Percentiles rank a stretch among this genome's conserved stretches.
Conservation (phyloP, 108 stramenopile species). For the Parietichytrium sp. region DNA sequence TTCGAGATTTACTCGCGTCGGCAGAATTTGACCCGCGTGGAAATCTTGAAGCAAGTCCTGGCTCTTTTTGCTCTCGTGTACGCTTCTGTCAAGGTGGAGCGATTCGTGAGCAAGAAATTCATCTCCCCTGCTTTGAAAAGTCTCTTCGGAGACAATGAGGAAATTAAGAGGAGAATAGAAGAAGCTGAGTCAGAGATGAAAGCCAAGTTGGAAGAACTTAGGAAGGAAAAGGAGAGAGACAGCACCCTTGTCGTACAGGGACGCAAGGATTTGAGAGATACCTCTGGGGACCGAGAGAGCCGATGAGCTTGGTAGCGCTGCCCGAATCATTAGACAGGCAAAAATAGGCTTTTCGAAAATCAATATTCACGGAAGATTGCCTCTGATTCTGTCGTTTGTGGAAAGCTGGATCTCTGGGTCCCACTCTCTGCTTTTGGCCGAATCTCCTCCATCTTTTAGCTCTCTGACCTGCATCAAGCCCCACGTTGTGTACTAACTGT, state of each 20-base stretch:
- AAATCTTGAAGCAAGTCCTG: neutral
- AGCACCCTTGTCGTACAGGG: neutral
- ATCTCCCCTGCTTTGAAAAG: neutral
- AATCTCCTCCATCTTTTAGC: neutral
- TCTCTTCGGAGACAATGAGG: constrained; percentile 32
- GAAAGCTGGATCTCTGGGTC: neutral
- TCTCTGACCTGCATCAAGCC: neutral
- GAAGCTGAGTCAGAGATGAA: neutral
- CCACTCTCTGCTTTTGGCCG: neutral
- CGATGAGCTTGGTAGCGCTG: neutral
- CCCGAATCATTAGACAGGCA: neutral
- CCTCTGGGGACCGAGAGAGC: neutral
- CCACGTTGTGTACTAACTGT: neutral
- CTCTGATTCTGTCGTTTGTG: neutral
- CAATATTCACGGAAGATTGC: neutral
- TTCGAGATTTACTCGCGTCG: neutral
- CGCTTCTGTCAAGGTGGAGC: neutral
- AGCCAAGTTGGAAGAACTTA: neutral
- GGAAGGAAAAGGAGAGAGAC: neutral
- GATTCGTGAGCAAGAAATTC: neutral
- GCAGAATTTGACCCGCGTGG: neutral
- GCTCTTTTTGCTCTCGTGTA: neutral
- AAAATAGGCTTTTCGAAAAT: neutral
- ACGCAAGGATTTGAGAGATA: neutral
- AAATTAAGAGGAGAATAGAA: neutral